Base-by-base conservation (phyloP, 2,329 filamentous ascomycete genomes). In the Clarireedia hainanense region DNA sequence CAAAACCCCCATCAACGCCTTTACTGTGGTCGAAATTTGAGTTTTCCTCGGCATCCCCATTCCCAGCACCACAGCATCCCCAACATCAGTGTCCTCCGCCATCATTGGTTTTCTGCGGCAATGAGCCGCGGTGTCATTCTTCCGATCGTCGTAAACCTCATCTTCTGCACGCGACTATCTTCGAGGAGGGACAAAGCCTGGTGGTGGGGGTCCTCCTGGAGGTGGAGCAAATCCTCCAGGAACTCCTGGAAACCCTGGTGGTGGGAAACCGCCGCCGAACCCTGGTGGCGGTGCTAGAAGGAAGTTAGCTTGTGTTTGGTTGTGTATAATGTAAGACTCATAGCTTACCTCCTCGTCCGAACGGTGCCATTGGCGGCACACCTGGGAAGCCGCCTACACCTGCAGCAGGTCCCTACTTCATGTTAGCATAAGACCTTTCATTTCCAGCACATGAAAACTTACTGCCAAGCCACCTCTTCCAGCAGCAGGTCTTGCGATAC, bases 401-500 rank as follows among this genome's bases (percentile, higher is more conserved):
- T 68, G 88, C 86, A 72, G 89, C 89, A 68, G 92, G 92, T 34
- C 92, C 81, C 80, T 83, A 61, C 15, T 50, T 61, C 27, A n/a
- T 47, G 58, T 67, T 64, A 68, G 63, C 39, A 58, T 26, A 55
- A 40, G 67, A 4, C 10, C 47, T 6, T 17, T 48, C 63, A 69
- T 65, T 34, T 12, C 9, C 55, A 51, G 40, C 60, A n/a, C 53
- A 20, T 34, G 37, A 12, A 52, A 53, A 70, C 78, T 62, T 74
- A 83, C 91, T 66, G 90, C 89, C 61, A 97, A 79, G 54, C 91
- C 91, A 76, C 94, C 94, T 72, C 94, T 83, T 65, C 94, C 94
- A 67, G 91, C 91, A 67, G 91, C 91, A 65, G 94, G 91, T 70
- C 91, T 86, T 62, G 90, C 87, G 63, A 97, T 90, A 67, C 94